Evolutionary conservation across 352 stramenopile genomes (phyloP).

Genomic region (Phytopythium litorale): DNA sequence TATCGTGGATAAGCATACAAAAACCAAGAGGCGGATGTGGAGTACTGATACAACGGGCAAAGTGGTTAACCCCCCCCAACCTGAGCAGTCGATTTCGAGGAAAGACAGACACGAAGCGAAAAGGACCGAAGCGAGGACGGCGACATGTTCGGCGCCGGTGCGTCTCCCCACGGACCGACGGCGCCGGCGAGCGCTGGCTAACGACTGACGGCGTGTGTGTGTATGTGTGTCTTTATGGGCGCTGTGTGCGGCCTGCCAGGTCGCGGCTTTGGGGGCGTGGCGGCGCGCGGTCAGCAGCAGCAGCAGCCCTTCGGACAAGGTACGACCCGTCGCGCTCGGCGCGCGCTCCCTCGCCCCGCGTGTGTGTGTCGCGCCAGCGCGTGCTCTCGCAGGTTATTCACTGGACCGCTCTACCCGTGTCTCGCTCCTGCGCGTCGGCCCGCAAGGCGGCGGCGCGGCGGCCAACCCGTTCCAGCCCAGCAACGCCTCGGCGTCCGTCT

Average conservation of each 20-base stretch:
- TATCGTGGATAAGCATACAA: too few species aligned
- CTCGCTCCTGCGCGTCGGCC: neutral
- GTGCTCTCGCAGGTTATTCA: neutral
- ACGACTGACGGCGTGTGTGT: neutral
- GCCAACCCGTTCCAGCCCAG: conserved; percentile 29
- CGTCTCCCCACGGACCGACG: conserved; percentile 4
- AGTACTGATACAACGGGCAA: too few species aligned
- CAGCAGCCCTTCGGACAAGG: conserved; percentile 39
- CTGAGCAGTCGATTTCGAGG: too few species aligned
- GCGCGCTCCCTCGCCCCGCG: neutral
- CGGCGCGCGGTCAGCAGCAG: conserved; percentile 7
- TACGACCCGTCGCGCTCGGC: conserved; percentile 17
- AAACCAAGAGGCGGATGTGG: too few species aligned
- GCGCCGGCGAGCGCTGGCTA: neutral
- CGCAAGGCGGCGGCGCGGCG: neutral
- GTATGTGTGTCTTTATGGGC: too few species aligned
- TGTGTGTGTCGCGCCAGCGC: neutral
- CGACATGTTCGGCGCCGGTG: conserved; percentile 37
- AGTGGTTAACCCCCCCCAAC: too few species aligned
- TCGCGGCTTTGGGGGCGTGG: conserved; percentile 2
- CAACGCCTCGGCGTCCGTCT: neutral
- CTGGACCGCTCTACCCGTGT: neutral
- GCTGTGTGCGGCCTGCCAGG: neutral
- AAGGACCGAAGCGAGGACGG: neutral
- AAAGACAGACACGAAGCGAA: too few species aligned